A percentile compares a stretch with the other conserved stretches of the same genome.
phyloP scores from a whole-genome alignment of 768 basidiomycete genomes.

The Lactarius evosmus region DNA sequence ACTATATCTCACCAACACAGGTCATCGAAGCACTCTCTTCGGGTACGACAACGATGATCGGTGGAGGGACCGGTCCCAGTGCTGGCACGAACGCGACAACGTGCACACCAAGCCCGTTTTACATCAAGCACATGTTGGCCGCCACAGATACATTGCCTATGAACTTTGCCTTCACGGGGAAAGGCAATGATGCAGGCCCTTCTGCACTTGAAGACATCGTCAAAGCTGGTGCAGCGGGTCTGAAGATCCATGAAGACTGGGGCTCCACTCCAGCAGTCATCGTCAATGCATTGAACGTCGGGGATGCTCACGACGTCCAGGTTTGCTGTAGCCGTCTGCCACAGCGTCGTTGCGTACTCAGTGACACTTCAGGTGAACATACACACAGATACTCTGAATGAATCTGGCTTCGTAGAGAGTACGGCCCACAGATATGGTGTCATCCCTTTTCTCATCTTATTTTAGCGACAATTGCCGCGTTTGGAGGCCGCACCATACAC shows the following conservation, averaged over 20 bases:
- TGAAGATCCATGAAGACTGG: conserved; percentile 99
- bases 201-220: conserved; percentile 76
- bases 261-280: conserved; percentile 86
- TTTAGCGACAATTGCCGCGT: conserved; percentile 82
- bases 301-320: conserved; percentile 92
- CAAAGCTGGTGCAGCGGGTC: conserved; percentile 77
- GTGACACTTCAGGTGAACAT: conserved; percentile 69
- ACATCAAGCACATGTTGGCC: conserved; percentile 85
- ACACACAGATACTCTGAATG: conserved; percentile 96
- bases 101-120: conserved; percentile 87
- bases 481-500: conserved; percentile 89
- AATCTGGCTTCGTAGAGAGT: conserved; percentile 97
- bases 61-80: conserved; percentile 93
- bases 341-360: background rate
- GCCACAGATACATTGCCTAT: conserved; percentile 88
- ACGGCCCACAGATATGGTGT: conserved; percentile 28
- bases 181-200: conserved; percentile 87
- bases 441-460: conserved; percentile 2
- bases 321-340: conserved; percentile 39
- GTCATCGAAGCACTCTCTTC: conserved; percentile 79
- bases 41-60: conserved; percentile 91
- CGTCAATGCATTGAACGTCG: conserved; percentile 70
- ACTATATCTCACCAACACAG: conserved; percentile 94
- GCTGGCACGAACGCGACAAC: conserved; percentile 92
- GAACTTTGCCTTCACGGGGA: conserved; percentile 95